Base-by-base conservation (phyloP, 345 rosid species). In the Psidium friedrichsthalianum region DNA sequence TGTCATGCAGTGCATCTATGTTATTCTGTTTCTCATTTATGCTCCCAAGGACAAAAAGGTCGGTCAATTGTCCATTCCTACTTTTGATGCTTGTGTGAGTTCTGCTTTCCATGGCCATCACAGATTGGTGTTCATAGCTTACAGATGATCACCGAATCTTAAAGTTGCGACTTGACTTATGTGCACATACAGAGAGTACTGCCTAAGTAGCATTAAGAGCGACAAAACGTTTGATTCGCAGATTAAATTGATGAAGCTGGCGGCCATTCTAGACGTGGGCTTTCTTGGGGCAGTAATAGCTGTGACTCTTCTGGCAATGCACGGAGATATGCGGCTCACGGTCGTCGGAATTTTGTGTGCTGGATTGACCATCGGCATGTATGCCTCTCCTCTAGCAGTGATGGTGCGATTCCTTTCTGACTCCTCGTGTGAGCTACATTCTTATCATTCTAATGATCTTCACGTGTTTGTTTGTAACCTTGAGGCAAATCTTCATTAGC, bases 321-420 rank as follows among this genome's bases (percentile, higher is more conserved):
- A 90, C 82, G 91, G 91, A 56, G 53, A 57, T 22, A 12, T 88
- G 36, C 54, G 90, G 83, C 87, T 88, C 10, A 91, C 90, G 5
- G 88, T 93, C 25, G 91, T 91, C 59, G 96, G 95, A 54, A 88
- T 92, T 82, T 14, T 92, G 40, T 93, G 95, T 29, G 88, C 91
- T 56, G 93, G 40, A 3, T 87, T 93, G 58, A 92, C 91, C 29
- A 87, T 93, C 29, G 91, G 90, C 86, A 92, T 94, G 96, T 93
- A 93, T 64, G 95, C 94, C 18, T 85, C 96, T 13, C 96, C 96
- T 82, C 83, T 92, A 4, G 47, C 91, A 0, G 91, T 82, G 84
- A 90, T 94, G 93, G 96, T 92, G 88, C 55, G 85, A 27, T 9
- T 5, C 83, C 54, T 7, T 82, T 14, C 32, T 51, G 25, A 24